Evolutionary conservation across 768 basidiomycete species (phyloP).

Genomic region (Porphyrellus cyaneotinctus): DNA sequence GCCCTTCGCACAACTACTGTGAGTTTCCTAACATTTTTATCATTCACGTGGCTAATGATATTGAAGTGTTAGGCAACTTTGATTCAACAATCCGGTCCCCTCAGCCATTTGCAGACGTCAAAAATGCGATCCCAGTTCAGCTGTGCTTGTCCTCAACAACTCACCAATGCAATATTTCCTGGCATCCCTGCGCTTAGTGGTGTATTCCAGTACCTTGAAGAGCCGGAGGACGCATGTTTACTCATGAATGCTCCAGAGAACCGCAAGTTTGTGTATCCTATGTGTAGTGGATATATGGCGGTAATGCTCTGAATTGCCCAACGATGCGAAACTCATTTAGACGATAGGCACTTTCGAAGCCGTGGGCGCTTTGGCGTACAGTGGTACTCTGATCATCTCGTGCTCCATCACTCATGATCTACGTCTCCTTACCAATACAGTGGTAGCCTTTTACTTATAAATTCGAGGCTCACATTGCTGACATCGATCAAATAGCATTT

Average conservation of each 20-base stretch:
- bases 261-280: constrained; percentile 2
- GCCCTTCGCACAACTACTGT: constrained; percentile 2
- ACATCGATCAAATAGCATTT: constrained; percentile 13
- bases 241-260: constrained; percentile 13
- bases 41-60: not conserved
- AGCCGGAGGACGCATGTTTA: not conserved
- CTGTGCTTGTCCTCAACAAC: too few species aligned
- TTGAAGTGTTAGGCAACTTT: constrained; percentile 14
- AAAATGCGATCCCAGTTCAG: not conserved
- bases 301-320: not conserved
- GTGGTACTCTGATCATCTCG: constrained; percentile 18
- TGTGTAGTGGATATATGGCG: not conserved
- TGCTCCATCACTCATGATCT: too few species aligned
- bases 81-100: constrained; percentile 17
- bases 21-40: not conserved
- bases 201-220: not conserved
- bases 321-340: not conserved
- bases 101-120: not conserved
- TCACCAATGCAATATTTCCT: too few species aligned
- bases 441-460: not conserved
- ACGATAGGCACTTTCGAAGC: too few species aligned
- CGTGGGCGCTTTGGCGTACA: constrained; percentile 1
- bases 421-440: too few species aligned
- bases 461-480: too few species aligned
- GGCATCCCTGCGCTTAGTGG: not conserved